These are phyloP conservation scores for Aureobasidium sp. DNA, from an alignment of 2,329 filamentous ascomycete genomes.

Conservation along the genomic window DNA sequence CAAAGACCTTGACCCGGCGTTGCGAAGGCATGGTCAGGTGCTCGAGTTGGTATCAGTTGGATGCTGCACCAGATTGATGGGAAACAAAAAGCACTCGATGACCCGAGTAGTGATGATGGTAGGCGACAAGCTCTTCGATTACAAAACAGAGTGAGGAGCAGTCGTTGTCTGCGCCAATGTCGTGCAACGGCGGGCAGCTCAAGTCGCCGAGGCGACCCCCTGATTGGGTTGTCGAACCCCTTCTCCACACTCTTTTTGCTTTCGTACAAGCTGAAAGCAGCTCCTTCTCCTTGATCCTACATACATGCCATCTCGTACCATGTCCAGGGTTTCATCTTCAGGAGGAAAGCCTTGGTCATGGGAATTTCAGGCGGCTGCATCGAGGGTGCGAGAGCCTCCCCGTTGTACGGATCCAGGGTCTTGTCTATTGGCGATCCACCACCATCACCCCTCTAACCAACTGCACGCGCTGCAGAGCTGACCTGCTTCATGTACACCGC, in stretches of 20 bases:
- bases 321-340: not conserved
- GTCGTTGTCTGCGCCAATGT: not conserved
- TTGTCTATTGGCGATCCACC: no score
- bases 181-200: not conserved
- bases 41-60: not conserved
- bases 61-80: not conserved
- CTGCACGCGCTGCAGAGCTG: not conserved
- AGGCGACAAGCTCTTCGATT: not conserved
- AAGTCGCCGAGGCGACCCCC: not conserved
- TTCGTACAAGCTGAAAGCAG: not conserved
- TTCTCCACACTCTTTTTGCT: not conserved
- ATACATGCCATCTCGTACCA: not conserved
- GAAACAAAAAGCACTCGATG: not conserved
- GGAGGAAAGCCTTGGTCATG: not conserved
- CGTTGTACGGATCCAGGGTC: not conserved
- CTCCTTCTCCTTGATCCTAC: not conserved
- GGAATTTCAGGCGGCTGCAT: not conserved
- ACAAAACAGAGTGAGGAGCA: not conserved
- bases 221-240: not conserved
- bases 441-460: not conserved
- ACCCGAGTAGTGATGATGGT: not conserved
- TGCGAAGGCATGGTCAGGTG: conserved; percentile 11
- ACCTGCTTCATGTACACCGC: conserved; percentile 8
- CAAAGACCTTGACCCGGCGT: conserved; percentile 12
- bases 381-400: no score